Evolutionary conservation across 2,329 filamentous ascomycete species (phyloP).

Genomic region (Alternaria postmessia): DNA sequence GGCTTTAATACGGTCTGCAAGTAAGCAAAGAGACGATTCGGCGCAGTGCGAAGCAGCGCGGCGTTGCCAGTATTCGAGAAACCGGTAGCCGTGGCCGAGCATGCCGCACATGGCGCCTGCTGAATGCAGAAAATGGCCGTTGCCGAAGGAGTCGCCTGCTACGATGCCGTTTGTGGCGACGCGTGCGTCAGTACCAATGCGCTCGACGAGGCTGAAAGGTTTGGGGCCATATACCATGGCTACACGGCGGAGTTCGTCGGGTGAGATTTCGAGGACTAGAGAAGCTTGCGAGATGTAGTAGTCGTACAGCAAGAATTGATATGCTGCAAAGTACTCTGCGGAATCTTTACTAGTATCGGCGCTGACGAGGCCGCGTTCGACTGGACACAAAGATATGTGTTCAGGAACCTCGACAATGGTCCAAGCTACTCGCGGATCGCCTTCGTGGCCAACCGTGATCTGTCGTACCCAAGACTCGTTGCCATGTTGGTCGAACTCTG

Average conservation of each 20-base stretch:
- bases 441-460: slow-evolving; percentile 13
- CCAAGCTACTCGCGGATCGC: slow-evolving; percentile 11
- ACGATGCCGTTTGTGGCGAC: slow-evolving; percentile 25
- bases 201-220: slow-evolving; percentile 27
- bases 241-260: slow-evolving; percentile 23
- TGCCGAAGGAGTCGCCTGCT: slow-evolving; percentile 27
- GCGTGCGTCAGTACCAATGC: slow-evolving; percentile 20
- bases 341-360: slow-evolving; percentile 17
- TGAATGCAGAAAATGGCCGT: slow-evolving; percentile 25
- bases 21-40: slow-evolving; percentile 18
- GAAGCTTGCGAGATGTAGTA: slow-evolving; percentile 28
- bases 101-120: slow-evolving; percentile 30
- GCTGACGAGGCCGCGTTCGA: slow-evolving; percentile 7
- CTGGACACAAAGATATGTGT: slow-evolving; percentile 6
- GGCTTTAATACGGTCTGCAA: slow-evolving; percentile 25
- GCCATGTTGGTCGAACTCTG: slow-evolving; percentile 12
- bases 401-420: slow-evolving; percentile 15
- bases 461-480: slow-evolving; percentile 16
- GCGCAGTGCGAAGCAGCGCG: slow-evolving; percentile 17
- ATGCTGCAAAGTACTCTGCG: slow-evolving; percentile 23
- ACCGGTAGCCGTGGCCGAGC: slow-evolving; percentile 26
- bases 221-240: slow-evolving; percentile 26
- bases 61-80: slow-evolving; percentile 26
- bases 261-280: slow-evolving; percentile 20
- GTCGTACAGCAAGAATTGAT: slow-evolving; percentile 27